Evolutionary conservation across 805 yeast genomes (phyloP), one percentile per base, ranked within the genome.

Genomic region (Saccharomycopsis lassenensis): DNA sequence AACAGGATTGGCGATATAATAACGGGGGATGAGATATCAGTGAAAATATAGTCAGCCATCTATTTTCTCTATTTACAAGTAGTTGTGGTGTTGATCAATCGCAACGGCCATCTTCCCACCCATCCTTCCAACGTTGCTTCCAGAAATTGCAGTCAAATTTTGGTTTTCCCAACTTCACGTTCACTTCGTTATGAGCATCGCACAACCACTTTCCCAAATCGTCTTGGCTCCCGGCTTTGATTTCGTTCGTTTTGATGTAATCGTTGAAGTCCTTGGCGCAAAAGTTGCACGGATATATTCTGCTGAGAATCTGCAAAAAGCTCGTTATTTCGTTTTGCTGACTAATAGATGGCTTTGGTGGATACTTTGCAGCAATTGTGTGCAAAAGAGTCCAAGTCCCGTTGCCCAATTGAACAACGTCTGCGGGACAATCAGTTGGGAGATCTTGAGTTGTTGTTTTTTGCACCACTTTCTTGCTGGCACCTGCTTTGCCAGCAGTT

Each of bases 171-270:
- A 89, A 54, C 55, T 86, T 87, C 14, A 55, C 63, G 56, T 91
- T 91, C n/a, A 91, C 97, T 24, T 71, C 82, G 52, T 91, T 91
- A 58, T 91, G 98, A 2, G 97, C 97, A 43, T 76, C 81, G 59
- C 97, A 91, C 37, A 91, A 60, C 98, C 98, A 91, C 47, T 58
- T 63, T 1, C 95, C 93, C 49, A 91, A 73, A 37, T 73, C 79
- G 36, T 85, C 94, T 47, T 82, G 84, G 4, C 71, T 68, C 14
- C 59, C 62, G 3, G 75, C 80, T 39, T 61, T 63, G 14, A 74
- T 66, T 23, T 57, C 56, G 38, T 58, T 59, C 35, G 56, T 60
- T 6, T 52, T 51, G 19, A 84, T 62, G 55, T 80, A 85, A 21
- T 57, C 55, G 36, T 72, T 66, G 57, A 91, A 85, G 52, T 89